Evolutionary conservation across 2,329 filamentous ascomycete genomes (phyloP).

Genomic region (Aureobasidium leucospermi): DNA sequence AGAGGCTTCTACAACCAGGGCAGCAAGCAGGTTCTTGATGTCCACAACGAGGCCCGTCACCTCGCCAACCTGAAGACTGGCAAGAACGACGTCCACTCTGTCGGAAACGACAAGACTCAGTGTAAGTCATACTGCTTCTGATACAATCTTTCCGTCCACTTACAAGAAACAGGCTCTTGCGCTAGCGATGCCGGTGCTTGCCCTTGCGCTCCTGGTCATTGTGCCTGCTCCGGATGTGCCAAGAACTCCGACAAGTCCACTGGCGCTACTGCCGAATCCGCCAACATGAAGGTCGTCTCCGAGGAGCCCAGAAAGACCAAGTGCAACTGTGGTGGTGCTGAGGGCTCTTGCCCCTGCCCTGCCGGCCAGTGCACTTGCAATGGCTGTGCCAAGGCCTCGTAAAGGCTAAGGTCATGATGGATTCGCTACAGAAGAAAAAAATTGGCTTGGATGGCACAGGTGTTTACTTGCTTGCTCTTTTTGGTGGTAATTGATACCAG

Average conservation of each 20-base stretch:
- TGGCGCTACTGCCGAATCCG: slow-evolving; percentile 23
- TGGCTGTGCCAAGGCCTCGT: slow-evolving; percentile 36
- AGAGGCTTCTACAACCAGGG: slow-evolving; percentile 80
- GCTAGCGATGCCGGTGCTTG: slow-evolving; percentile 35
- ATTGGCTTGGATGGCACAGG: slow-evolving; percentile 10
- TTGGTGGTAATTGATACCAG: slow-evolving; percentile 9
- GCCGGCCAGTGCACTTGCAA: slow-evolving; percentile 42
- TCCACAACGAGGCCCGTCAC: slow-evolving; percentile 83
- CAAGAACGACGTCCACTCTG: slow-evolving; percentile 42
- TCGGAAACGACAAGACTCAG: slow-evolving; percentile 33
- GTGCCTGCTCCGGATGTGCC: slow-evolving; percentile 39
- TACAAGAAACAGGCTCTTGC: slow-evolving; percentile 30
- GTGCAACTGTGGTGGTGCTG: slow-evolving; percentile 43
- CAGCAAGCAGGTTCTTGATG: slow-evolving; percentile 85
- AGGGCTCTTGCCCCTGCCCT: slow-evolving; percentile 40
- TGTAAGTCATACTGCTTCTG: slow-evolving; percentile 24
- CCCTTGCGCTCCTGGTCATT: slow-evolving; percentile 38
- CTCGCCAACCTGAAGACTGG: slow-evolving; percentile 79
- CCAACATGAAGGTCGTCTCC: slow-evolving; percentile 44
- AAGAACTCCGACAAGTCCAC: slow-evolving; percentile 36
- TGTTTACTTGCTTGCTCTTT: slow-evolving; percentile 10
- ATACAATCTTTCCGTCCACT: neutral
- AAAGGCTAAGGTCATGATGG: neutral
- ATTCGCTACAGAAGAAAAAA: neutral
- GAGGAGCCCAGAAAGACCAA: slow-evolving; percentile 35